Evolutionary conservation across 305 asterid genomes (phyloP).

Genomic region (Euphrasia arctica): DNA sequence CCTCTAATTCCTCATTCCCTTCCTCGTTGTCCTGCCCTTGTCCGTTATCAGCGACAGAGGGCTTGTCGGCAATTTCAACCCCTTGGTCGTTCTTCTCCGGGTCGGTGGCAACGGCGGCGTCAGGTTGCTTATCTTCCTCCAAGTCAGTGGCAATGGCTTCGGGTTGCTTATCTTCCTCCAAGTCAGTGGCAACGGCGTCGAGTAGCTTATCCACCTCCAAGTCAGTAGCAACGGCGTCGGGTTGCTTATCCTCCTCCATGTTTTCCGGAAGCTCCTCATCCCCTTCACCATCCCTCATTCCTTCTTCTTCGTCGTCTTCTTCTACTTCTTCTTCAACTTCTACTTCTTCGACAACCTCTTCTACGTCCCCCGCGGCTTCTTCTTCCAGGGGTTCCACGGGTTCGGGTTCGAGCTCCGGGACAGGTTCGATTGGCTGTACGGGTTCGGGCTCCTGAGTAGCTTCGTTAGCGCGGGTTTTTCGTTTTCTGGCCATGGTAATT

Average conservation of each 20-base stretch:
- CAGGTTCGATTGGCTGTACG: conserved; percentile 11
- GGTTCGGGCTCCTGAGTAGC: conserved; percentile 30
- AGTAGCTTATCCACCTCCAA: conserved; percentile 27
- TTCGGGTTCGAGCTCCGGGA: conserved; percentile 1
- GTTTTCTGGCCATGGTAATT: conserved; percentile 57
- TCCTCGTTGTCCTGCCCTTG: conserved; percentile 29
- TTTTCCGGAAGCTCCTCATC: conserved; percentile 10
- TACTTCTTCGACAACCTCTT: conserved; percentile 21
- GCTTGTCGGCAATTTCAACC: conserved; percentile 24
- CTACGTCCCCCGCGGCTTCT: conserved; percentile 23
- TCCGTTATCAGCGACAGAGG: conserved; percentile 36
- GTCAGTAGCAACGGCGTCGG: conserved; percentile 12
- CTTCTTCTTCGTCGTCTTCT: background rate
- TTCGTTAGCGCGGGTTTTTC: conserved; percentile 65
- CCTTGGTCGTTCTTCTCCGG: conserved; percentile 26
- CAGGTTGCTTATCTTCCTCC: conserved; percentile 26
- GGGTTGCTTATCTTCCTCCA: conserved; percentile 23
- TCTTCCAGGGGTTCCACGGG: conserved; percentile 26
- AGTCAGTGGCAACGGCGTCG: conserved; percentile 5
- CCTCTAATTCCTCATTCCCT: conserved; percentile 54
- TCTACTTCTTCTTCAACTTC: conserved; percentile 23
- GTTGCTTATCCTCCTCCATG: conserved; percentile 24
- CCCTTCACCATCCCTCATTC: conserved; percentile 24
- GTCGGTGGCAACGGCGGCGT: background rate
- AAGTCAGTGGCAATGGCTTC: conserved; percentile 10